These are phyloP conservation scores for Zychaea mexicana DNA, from an alignment of 371 early-diverging fungal genomes.

Conservation along the genomic window DNA sequence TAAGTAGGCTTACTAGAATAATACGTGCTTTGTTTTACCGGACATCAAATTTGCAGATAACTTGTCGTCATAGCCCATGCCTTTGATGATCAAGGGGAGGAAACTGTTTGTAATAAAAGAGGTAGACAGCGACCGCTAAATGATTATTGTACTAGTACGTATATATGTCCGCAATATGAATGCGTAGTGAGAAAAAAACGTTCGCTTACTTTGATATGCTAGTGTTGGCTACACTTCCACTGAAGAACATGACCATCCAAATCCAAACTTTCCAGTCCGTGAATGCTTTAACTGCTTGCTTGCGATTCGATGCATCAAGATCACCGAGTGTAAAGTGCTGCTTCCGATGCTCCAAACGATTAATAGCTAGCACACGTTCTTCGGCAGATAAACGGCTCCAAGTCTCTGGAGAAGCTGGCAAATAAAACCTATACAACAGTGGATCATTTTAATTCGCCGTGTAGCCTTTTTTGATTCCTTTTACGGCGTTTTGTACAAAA, in stretches of 20 bases:
- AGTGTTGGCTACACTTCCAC: slow-evolving; percentile 52
- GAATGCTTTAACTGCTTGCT: slow-evolving; percentile 38
- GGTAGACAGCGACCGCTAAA: too few species aligned
- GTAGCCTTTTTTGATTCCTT: not conserved
- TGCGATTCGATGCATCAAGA: slow-evolving; percentile 36
- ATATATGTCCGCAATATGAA: too few species aligned
- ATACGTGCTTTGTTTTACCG: slow-evolving; percentile 18
- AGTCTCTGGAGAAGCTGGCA: slow-evolving; percentile 42
- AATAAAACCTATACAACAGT: slow-evolving; percentile 31
- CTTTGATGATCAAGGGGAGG: slow-evolving; percentile 44
- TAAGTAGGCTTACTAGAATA: not conserved
- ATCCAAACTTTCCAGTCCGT: slow-evolving; percentile 53
- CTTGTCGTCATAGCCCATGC: slow-evolving; percentile 46
- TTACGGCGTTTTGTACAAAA: not conserved
- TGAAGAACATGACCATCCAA: slow-evolving; percentile 55
- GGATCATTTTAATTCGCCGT: not conserved
- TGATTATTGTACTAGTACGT: too few species aligned
- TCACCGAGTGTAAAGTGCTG: slow-evolving; percentile 36
- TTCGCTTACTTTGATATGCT: slow-evolving; percentile 45
- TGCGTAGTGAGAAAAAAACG: not conserved
- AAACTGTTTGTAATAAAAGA: slow-evolving; percentile 23
- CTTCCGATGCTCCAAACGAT: slow-evolving; percentile 20
- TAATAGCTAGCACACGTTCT: slow-evolving; percentile 30
- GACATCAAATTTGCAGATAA: slow-evolving; percentile 52
- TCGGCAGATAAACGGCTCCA: slow-evolving; percentile 35